These are phyloP conservation scores for Escovopsis sp. DNA, from an alignment of 2,329 filamentous ascomycete genomes.

Conservation along the genomic window DNA sequence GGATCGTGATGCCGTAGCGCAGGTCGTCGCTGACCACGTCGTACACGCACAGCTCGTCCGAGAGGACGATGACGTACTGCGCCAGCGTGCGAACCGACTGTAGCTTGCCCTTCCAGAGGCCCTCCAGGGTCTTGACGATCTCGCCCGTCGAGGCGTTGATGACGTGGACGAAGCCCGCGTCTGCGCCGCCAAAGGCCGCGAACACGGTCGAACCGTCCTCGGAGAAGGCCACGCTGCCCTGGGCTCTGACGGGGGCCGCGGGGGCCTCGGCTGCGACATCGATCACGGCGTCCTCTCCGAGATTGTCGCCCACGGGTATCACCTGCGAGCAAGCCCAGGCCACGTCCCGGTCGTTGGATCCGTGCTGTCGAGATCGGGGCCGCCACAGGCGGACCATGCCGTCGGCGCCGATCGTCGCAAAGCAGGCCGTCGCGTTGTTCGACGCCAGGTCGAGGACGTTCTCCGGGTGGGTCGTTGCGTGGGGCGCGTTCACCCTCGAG, in stretches of 20 bases:
- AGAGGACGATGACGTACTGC: conserved; percentile 60
- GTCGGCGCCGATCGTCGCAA: conserved; percentile 77
- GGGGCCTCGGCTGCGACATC: conserved; percentile 12
- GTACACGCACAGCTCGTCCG: conserved; percentile 61
- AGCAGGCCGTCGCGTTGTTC: conserved; percentile 53
- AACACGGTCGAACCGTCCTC: conserved; percentile 76
- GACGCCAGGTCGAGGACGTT: conserved; percentile 58
- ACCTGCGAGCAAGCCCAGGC: conserved; percentile 60
- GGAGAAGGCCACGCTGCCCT: conserved; percentile 62
- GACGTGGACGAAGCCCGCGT: conserved; percentile 53
- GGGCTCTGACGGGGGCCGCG: conserved; percentile 19
- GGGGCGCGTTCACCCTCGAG: conserved; percentile 71
- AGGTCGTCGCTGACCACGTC: conserved; percentile 70
- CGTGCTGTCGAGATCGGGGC: conserved; percentile 51
- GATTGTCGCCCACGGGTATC: conserved; percentile 36
- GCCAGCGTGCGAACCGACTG: conserved; percentile 57
- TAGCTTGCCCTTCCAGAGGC: conserved; percentile 50
- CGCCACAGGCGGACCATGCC: conserved; percentile 67
- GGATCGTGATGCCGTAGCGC: conserved; percentile 48
- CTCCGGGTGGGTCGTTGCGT: conserved; percentile 42
- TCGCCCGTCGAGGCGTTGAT: conserved; percentile 58
- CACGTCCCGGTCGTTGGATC: conserved; percentile 38
- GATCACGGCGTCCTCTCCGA: conserved; percentile 26
- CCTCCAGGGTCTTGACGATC: conserved; percentile 51
- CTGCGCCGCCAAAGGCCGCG: conserved; percentile 38